Evolutionary conservation across 73 alveolate species (phyloP).

Genomic region (Paramecium pentaurelia): DNA sequence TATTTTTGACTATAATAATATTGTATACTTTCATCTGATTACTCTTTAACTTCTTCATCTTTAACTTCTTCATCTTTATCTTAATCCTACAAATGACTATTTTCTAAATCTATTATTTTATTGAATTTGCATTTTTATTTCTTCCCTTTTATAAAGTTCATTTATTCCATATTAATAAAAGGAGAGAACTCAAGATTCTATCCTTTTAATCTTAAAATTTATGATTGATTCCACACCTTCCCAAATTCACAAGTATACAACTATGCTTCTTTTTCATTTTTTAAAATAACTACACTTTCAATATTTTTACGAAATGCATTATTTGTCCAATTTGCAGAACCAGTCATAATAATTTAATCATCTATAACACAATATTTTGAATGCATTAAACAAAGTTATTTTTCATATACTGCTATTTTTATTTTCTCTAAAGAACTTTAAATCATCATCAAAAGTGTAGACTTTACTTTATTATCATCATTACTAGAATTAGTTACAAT

Average conservation of each 20-base stretch:
- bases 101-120: background rate
- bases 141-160: background rate
- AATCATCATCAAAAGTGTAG: background rate
- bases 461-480: background rate
- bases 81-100: background rate
- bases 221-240: background rate
- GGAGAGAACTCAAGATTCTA: background rate
- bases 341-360: background rate
- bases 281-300: background rate
- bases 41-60: background rate
- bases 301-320: background rate
- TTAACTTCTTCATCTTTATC: background rate
- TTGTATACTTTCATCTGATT: background rate
- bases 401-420: background rate
- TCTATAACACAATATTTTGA: constrained; percentile 1
- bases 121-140: background rate
- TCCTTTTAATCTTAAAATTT: background rate
- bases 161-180: background rate
- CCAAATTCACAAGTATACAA: background rate
- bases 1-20: background rate
- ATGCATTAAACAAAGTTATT: background rate
- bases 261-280: background rate
- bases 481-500: background rate
- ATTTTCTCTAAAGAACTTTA: background rate
- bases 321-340: background rate